These are phyloP conservation scores for Arctium minus DNA, from an alignment of 129 eudicot genomes.

Conservation along the genomic window DNA sequence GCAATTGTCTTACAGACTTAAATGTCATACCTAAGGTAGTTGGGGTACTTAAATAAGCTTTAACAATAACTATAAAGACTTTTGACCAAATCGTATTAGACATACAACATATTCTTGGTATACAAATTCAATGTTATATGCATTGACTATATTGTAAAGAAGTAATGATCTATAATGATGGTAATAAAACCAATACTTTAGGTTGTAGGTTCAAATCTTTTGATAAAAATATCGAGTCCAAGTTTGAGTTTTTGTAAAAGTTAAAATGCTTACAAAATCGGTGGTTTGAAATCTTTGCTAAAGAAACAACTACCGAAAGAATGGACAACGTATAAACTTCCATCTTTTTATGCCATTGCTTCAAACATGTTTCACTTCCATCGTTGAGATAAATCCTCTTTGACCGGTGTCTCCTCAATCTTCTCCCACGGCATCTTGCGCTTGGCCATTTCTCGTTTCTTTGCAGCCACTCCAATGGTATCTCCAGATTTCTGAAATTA, in stretches of 20 bases:
- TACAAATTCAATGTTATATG: conserved; percentile 4
- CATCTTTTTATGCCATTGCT: conserved; percentile 10
- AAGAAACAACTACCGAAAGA: neutral
- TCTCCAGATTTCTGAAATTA: conserved; percentile 28
- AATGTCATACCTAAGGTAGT: neutral
- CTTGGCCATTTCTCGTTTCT: conserved; percentile 46
- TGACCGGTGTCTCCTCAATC: conserved; percentile 25
- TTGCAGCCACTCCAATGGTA: conserved; percentile 44
- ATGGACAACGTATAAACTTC: neutral
- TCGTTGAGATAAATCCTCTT: conserved; percentile 24
- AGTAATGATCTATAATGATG: neutral
- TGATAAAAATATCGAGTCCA: neutral
- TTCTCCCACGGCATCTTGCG: conserved; percentile 56
- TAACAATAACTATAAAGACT: neutral
- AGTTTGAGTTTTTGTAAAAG: neutral
- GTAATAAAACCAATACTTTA: neutral
- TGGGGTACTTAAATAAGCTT: neutral
- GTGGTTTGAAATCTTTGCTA: neutral
- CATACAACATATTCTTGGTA: neutral
- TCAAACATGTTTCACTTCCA: conserved; percentile 49
- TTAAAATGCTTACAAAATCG: neutral
- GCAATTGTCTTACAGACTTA: neutral
- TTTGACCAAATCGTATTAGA: neutral
- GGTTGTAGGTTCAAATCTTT: neutral
- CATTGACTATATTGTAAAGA: neutral